Conservation (phyloP, 148 eudicot genomes). For the Hydrangea macrophylla region DNA sequence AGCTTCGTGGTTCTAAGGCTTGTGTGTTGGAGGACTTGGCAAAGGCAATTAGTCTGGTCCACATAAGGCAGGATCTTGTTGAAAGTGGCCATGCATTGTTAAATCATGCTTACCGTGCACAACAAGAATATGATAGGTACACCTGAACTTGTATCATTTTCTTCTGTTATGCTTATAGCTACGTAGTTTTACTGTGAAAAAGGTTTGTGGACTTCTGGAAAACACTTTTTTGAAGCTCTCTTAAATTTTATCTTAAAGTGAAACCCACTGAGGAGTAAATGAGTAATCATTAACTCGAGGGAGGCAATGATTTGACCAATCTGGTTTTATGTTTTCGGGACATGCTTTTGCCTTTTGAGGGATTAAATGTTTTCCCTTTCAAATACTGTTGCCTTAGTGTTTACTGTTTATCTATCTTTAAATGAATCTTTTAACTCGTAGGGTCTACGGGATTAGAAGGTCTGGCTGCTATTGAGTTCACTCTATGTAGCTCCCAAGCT, state of each 20-base stretch:
- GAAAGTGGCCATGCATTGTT: constrained; percentile 94
- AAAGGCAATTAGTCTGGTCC: constrained; percentile 90
- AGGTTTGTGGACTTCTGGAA: background rate
- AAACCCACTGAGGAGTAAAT: background rate
- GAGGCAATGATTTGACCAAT: too few species aligned
- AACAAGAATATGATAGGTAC: constrained; percentile 90
- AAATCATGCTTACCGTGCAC: constrained; percentile 79
- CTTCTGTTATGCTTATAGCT: background rate
- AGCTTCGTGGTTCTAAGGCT: constrained; percentile 91
- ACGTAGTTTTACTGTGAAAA: background rate
- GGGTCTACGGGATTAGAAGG: too few species aligned
- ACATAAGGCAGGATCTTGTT: constrained; percentile 81
- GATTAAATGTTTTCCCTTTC: too few species aligned
- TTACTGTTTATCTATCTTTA: too few species aligned
- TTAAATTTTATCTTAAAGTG: background rate
- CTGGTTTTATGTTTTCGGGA: background rate
- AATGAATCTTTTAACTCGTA: too few species aligned
- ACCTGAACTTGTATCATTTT: background rate
- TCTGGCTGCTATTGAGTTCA: too few species aligned
- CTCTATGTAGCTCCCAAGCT: too few species aligned
- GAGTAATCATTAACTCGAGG: background rate
- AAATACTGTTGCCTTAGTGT: too few species aligned
- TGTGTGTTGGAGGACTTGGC: constrained; percentile 89
- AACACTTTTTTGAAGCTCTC: background rate
- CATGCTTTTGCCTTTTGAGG: background rate